Evolutionary conservation across 306 rosid genomes (phyloP).

Genomic region (Alnus rubra): DNA sequence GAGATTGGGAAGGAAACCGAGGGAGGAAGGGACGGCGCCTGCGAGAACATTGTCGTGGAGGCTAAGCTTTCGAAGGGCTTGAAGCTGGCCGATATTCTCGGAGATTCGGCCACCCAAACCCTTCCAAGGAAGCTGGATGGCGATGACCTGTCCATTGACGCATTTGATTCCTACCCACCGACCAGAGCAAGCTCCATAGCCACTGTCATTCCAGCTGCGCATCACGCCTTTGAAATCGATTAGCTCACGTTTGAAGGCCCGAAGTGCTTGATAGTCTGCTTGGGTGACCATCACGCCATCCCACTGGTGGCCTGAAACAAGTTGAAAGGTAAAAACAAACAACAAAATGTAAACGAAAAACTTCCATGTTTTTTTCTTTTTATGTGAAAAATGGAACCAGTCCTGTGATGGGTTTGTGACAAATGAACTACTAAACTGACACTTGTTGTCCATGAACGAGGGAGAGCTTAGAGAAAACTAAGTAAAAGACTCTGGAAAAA

Average conservation of each 20-base stretch:
- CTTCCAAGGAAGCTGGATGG: slow-evolving; percentile 93
- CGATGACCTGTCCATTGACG: slow-evolving; percentile 80
- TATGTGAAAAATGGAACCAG: slow-evolving; percentile 5
- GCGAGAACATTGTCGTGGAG: slow-evolving; percentile 70
- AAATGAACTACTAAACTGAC: slow-evolving; percentile 24
- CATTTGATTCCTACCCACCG: slow-evolving; percentile 93
- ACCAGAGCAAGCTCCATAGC: slow-evolving; percentile 81
- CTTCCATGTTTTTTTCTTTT: slow-evolving; percentile 12
- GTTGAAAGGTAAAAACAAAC: slow-evolving; percentile 26
- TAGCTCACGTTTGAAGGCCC: slow-evolving; percentile 64
- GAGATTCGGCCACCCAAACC: slow-evolving; percentile 82
- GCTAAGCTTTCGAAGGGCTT: slow-evolving; percentile 69
- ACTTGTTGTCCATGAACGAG: slow-evolving; percentile 56
- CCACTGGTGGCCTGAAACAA: slow-evolving; percentile 47
- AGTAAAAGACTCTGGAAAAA: background rate
- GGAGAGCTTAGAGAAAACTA: background rate
- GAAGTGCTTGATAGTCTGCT: slow-evolving; percentile 62
- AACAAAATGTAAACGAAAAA: slow-evolving; percentile 28
- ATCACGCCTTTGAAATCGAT: slow-evolving; percentile 62
- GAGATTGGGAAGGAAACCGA: slow-evolving; percentile 72
- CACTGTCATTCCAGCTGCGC: slow-evolving; percentile 84
- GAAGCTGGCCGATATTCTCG: slow-evolving; percentile 74
- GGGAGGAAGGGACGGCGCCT: slow-evolving; percentile 65
- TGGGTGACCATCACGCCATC: slow-evolving; percentile 66
- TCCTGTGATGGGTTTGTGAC: slow-evolving; percentile 9